Evolutionary conservation across 768 basidiomycete species (phyloP), one percentile per base, ranked within the genome.

Genomic region (Termitomyces sp.): DNA sequence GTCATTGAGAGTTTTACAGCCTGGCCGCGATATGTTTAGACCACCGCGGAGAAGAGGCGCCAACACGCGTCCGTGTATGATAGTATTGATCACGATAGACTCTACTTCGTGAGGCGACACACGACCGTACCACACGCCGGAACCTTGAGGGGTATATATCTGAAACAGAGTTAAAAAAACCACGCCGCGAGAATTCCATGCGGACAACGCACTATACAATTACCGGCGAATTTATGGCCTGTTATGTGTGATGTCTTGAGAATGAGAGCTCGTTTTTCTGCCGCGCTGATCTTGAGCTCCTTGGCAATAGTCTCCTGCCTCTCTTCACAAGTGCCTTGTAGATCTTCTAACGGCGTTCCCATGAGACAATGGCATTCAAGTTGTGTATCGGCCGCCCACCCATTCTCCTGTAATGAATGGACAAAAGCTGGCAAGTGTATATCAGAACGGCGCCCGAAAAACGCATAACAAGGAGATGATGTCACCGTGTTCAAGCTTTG

Each of bases 221-320:
- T 95, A 42, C 95, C 95, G 39, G 93, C 89, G 69, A 88, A 98
- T 66, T 88, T 88, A 76, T 98, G 96, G 2, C 95, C 95, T 22
- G 96, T 95, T 45, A 95, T 79, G 76, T 99, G 96, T 30, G 93
- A 95, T 56, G 86, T 89, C 67, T 82, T 86, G 67, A 98, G 75
- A 59, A 99, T 88, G 48, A 97, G 87, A 4, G 86, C 94, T 50
- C 84, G 84, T 58, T 85, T 87, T 24, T 81, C 76, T 36, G 72
- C 71, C 18, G 76, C 74, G n/a, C 83, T 81, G 39, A 80, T 80
- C 64, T 81, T 81, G 20, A 80, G 73, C 61, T 79, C 76, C 64
- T 73, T 78, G 68, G 60, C 81, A 55, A 89, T 76, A 65, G 81
- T 80, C 22, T 72, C 74, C 50, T 88, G 84, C 44, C 81, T 74